phyloP scores from a whole-genome alignment of 2,329 filamentous ascomycete genomes.

The Curvularia sp. region DNA sequence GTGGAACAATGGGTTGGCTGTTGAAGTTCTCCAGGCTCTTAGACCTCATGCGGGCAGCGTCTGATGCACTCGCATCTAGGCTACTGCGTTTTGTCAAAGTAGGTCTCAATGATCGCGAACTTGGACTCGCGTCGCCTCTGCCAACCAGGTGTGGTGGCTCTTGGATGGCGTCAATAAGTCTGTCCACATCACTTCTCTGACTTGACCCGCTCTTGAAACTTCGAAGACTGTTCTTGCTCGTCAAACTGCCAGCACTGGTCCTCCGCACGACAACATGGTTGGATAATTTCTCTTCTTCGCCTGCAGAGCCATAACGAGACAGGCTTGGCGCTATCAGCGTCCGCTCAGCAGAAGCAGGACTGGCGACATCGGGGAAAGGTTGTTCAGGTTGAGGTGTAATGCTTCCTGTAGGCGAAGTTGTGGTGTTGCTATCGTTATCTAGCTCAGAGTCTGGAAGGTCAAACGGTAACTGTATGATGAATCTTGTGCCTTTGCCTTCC shows the following conservation, averaged over 20 bases:
- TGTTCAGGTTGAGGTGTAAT: conserved; percentile 30
- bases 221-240: conserved; percentile 58
- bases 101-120: conserved; percentile 34
- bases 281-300: conserved; percentile 1
- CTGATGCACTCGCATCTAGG: conserved; percentile 17
- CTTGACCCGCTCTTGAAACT: conserved; percentile 59
- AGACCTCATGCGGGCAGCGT: conserved; percentile 27
- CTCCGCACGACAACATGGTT: conserved; percentile 23
- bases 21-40: conserved; percentile 36
- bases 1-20: conserved; percentile 24
- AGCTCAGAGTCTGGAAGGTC: conserved; percentile 61
- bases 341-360: conserved; percentile 59
- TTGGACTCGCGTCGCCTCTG: conserved; percentile 27
- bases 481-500: conserved; percentile 79
- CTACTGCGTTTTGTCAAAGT: conserved; percentile 39
- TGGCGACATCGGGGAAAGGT: not conserved
- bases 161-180: conserved; percentile 75
- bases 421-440: not conserved
- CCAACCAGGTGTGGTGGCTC: conserved; percentile 60
- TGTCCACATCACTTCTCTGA: conserved; percentile 68
- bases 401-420: conserved; percentile 27
- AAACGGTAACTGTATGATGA: conserved; percentile 81
- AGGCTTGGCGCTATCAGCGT: conserved; percentile 60
- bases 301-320: conserved; percentile 32
- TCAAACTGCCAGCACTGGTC: conserved; percentile 54